Percentiles rank a stretch among this genome's conserved stretches.
Conservation (phyloP, 2,329 filamentous ascomycete genomes). For the Exophiala sideris region DNA sequence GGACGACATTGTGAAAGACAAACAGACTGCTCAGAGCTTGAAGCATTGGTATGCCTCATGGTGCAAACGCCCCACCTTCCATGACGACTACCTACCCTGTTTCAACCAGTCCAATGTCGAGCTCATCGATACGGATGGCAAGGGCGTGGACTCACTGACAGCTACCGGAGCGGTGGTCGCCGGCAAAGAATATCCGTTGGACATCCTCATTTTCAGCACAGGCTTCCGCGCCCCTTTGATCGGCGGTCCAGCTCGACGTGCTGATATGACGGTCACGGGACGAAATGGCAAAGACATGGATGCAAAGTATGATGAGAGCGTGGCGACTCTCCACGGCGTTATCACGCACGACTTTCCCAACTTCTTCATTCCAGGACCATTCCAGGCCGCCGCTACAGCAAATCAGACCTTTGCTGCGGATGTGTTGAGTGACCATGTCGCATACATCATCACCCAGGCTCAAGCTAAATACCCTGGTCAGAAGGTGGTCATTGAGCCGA, state of each 20-base stretch:
- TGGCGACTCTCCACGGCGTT: slow-evolving; percentile 53
- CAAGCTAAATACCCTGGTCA: slow-evolving; percentile 26
- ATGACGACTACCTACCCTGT: slow-evolving; percentile 45
- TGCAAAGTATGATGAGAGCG: slow-evolving; percentile 46
- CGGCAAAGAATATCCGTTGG: slow-evolving; percentile 47
- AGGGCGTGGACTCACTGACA: slow-evolving; percentile 49
- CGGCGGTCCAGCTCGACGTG: slow-evolving; percentile 33
- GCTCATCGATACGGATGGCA: slow-evolving; percentile 48
- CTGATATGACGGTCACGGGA: slow-evolving; percentile 42
- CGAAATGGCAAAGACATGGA: slow-evolving; percentile 44
- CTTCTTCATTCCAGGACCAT: slow-evolving; percentile 47
- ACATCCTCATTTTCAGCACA: slow-evolving; percentile 48
- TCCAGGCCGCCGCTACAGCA: slow-evolving; percentile 40
- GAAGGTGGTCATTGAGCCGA: slow-evolving; percentile 43
- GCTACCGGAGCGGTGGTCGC: slow-evolving; percentile 45
- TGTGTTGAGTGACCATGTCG: slow-evolving; percentile 40
- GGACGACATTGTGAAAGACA: slow-evolving; percentile 50
- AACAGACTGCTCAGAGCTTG: slow-evolving; percentile 49
- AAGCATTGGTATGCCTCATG: slow-evolving; percentile 58
- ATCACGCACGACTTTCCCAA: slow-evolving; percentile 53
- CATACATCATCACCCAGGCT: slow-evolving; percentile 43
- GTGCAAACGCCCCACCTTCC: slow-evolving; percentile 61
- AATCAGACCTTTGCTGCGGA: slow-evolving; percentile 42
- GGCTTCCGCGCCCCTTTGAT: slow-evolving; percentile 35
- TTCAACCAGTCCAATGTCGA: slow-evolving; percentile 36